Base-by-base conservation (phyloP, 352 stramenopile genomes). In the Pythium rhizo-oryzae region DNA sequence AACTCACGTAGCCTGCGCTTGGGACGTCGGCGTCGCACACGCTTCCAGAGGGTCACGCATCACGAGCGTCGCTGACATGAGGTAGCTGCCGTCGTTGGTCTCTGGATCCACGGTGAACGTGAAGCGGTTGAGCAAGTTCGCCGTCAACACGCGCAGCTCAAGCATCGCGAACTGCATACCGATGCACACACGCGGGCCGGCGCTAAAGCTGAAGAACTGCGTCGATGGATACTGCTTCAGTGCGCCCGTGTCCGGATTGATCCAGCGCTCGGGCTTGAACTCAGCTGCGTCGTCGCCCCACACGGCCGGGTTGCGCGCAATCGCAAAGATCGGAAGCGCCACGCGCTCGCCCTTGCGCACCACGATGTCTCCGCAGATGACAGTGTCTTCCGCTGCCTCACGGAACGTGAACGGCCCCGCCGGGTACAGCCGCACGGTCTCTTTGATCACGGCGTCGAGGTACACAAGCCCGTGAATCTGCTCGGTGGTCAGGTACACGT, bases 391-490 rank as follows among this genome's bases (percentile, higher is more conserved):
- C 15, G 81, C 80, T 21, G 71, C 77, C 62, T 88, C 67, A 57
- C 90, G 89, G 13, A 75, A 66, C n/a, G 87, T 89, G 21, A 84
- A 74, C 1, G 86, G 82, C 6, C 84, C 71, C 21, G 79, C 41
- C 24, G 87, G 87, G 53, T 89, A 82, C 41, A 94, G 57, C 0
- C 87, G 78, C 39, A 94, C 54, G n/a, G 77, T 83, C 54, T 95
- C 87, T 23, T 74, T 77, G 16, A 93, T 25, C 4, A 82, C 69
- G 0, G 82, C 87, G 23, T 87, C 75, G 28, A 91, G 55, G 59
- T 91, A 95, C n/a, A 80, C 59, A 5, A 93, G 71, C 6, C 16
- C 58, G 25, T 33, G 80, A 69, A 25, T 62, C 18, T 91, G 67
- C 5, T 90, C 79, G 21, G 80, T 67, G 0, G 72, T 85, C 30